Conservation (phyloP, 2,329 filamentous ascomycete genomes). For the Pseudocercospora pini-densiflorae region DNA sequence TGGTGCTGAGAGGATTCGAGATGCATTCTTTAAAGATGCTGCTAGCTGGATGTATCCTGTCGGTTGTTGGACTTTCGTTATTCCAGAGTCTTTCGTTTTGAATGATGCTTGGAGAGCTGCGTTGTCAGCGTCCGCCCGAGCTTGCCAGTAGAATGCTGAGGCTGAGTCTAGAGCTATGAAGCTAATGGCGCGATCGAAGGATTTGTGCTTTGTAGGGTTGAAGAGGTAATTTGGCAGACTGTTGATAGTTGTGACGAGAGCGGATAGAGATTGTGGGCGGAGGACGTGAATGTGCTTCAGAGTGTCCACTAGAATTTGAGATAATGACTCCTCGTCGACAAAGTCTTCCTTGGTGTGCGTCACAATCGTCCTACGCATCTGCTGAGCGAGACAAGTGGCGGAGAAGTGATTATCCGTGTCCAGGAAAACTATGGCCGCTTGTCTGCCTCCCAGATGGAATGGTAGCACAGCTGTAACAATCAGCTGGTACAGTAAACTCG, state of each 20-base stretch:
- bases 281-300: conserved; percentile 64
- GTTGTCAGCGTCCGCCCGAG: conserved; percentile 48
- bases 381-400: conserved; percentile 50
- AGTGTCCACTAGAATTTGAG: conserved; percentile 42
- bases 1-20: conserved; percentile 31
- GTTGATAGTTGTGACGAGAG: conserved; percentile 56
- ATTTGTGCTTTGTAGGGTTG: conserved; percentile 47
- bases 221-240: conserved; percentile 58
- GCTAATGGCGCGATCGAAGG: conserved; percentile 51
- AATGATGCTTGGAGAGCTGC: conserved; percentile 24
- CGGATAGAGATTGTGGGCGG: conserved; percentile 56
- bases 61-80: conserved; percentile 1
- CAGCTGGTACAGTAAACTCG: conserved; percentile 63
- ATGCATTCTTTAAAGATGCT: conserved; percentile 26
- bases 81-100: conserved; percentile 6
- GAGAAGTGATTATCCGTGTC: conserved; percentile 62
- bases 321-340: neutral
- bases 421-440: conserved; percentile 58
- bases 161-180: conserved; percentile 60
- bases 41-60: conserved; percentile 29
- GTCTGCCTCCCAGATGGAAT: conserved; percentile 49
- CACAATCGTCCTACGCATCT: conserved; percentile 35
- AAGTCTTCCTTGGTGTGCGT: conserved; percentile 11
- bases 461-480: conserved; percentile 58
- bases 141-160: conserved; percentile 61